Evolutionary conservation across 1,139 yeast genomes (phyloP).

Genomic region (Yamadazyma atlantica): DNA sequence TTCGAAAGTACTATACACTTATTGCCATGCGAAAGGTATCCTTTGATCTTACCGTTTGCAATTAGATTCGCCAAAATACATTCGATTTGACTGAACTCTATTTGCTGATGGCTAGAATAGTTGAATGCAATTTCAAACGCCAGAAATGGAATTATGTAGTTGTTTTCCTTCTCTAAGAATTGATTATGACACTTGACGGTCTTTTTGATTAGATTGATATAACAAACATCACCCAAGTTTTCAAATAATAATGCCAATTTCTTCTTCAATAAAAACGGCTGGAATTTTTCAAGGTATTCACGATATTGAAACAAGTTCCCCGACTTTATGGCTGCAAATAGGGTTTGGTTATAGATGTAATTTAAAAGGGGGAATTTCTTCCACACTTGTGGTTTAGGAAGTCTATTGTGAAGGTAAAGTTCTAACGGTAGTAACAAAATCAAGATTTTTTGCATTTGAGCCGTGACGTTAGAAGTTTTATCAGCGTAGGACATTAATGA

Average conservation of each 20-base stretch:
- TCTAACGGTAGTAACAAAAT: conserved; percentile 56
- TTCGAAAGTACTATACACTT: conserved; percentile 76
- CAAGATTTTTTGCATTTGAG: conserved; percentile 43
- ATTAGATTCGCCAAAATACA: conserved; percentile 71
- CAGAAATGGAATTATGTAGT: conserved; percentile 46
- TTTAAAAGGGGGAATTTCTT: conserved; percentile 41
- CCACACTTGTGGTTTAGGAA: conserved; percentile 47
- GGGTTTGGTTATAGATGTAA: conserved; percentile 42
- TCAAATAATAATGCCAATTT: conserved; percentile 66
- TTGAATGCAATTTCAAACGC: conserved; percentile 51
- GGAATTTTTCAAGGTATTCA: conserved; percentile 39
- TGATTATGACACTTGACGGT: conserved; percentile 36
- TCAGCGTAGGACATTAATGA: conserved; percentile 26
- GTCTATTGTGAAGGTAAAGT: conserved; percentile 39
- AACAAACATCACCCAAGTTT: conserved; percentile 50
- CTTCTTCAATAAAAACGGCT: conserved; percentile 52
- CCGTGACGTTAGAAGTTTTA: conserved; percentile 14
- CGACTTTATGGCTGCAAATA: conserved; percentile 47
- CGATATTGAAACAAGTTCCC: conserved; percentile 62
- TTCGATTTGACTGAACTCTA: conserved; percentile 57
- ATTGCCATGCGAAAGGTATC: conserved; percentile 78
- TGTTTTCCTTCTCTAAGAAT: conserved; percentile 29
- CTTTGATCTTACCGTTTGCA: conserved; percentile 63
- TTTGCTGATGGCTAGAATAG: conserved; percentile 21
- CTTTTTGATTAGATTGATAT: conserved; percentile 52